Evolutionary conservation across 2,329 filamentous ascomycete species (phyloP).

Genomic region (Teratosphaeria nubilosa): DNA sequence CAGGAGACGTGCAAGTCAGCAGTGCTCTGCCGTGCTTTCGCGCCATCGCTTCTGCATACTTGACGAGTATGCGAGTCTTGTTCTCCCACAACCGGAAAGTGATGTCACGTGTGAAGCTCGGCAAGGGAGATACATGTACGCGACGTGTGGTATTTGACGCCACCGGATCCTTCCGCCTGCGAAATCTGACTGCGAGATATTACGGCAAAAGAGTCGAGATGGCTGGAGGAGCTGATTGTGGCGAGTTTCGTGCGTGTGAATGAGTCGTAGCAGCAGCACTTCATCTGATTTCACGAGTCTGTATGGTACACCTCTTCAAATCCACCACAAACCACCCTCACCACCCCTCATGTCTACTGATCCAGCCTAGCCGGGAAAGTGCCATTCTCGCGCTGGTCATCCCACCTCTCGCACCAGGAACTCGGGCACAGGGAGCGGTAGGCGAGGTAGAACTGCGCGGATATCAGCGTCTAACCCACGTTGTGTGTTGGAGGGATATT

Average conservation of each 20-base stretch:
- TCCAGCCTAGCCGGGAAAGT: slow-evolving; percentile 46
- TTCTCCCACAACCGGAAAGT: too few relatives aligned
- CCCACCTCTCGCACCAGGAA: slow-evolving; percentile 89
- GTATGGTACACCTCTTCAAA: not conserved
- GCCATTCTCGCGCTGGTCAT: slow-evolving; percentile 71
- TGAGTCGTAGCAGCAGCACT: not conserved
- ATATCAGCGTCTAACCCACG: not conserved
- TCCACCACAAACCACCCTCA: not conserved
- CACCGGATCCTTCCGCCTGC: not conserved
- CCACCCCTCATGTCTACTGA: slow-evolving; percentile 29
- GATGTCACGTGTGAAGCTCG: not conserved
- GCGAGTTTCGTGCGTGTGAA: too few relatives aligned
- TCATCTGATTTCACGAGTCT: not conserved
- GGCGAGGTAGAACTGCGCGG: slow-evolving; percentile 75
- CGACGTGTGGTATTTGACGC: not conserved
- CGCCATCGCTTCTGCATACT: too few relatives aligned
- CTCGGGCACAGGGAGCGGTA: slow-evolving; percentile 97
- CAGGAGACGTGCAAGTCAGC: too few relatives aligned
- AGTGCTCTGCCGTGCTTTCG: too few relatives aligned
- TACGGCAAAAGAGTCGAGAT: too few relatives aligned
- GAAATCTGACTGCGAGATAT: too few relatives aligned
- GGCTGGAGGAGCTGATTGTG: too few relatives aligned
- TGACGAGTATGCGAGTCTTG: not conserved
- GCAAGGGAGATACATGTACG: not conserved
- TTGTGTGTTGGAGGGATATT: not conserved